phyloP scores from a whole-genome alignment of 345 rosid species.

The Populus simonii region DNA sequence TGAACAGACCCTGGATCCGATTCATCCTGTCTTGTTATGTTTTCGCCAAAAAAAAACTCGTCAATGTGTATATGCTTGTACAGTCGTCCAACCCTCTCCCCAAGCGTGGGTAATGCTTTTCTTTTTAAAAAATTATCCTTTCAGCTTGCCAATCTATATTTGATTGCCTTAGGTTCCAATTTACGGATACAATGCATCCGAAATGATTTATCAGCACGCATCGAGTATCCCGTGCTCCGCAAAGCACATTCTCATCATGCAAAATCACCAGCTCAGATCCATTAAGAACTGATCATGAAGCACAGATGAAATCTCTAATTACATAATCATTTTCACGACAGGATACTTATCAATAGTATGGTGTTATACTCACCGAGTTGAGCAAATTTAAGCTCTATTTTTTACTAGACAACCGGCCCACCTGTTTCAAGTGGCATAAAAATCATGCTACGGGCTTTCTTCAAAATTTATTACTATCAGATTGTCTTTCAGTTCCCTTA shows the following conservation, averaged over 20 bases:
- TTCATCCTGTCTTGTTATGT: background rate
- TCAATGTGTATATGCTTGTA: constrained; percentile 8
- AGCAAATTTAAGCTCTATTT: background rate
- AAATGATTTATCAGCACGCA: too few relatives aligned
- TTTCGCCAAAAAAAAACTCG: constrained; percentile 2
- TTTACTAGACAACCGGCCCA: background rate
- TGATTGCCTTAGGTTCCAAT: background rate
- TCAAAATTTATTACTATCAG: background rate
- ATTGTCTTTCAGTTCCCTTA: background rate
- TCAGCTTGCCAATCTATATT: background rate
- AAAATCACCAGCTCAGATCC: background rate
- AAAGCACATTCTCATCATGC: too few relatives aligned
- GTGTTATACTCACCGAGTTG: background rate
- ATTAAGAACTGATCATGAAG: background rate
- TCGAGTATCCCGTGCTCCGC: too few relatives aligned
- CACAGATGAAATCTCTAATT: too few relatives aligned
- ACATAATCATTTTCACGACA: background rate
- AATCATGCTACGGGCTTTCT: background rate
- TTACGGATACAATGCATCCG: background rate
- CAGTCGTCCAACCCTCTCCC: background rate
- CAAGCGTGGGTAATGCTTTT: background rate
- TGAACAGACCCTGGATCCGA: constrained; percentile 3
- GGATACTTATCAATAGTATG: background rate
- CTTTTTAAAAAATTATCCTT: background rate
- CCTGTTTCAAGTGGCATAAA: background rate